phyloP scores from a whole-genome alignment of 2,329 filamentous ascomycete genomes.

The Remersonia thermophila region DNA sequence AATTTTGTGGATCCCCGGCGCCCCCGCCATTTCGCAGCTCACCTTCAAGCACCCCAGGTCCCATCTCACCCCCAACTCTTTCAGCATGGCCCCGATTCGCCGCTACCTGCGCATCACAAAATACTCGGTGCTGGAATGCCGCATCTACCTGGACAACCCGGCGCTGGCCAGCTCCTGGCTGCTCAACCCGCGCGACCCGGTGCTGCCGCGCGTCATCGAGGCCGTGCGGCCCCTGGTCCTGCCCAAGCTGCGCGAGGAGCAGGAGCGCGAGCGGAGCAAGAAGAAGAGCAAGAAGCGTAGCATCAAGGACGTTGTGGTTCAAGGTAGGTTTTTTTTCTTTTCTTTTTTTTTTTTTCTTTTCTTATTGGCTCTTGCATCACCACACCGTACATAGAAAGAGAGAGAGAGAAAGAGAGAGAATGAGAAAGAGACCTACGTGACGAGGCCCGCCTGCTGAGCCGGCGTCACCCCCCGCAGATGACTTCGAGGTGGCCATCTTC shows the following conservation, averaged over 20 bases:
- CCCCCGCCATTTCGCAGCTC: not conserved
- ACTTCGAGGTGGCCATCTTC: slow-evolving; percentile 92
- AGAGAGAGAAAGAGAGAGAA: too few species aligned
- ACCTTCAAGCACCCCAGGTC: too few species aligned
- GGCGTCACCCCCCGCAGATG: slow-evolving; percentile 56
- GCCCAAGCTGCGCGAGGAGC: slow-evolving; percentile 84
- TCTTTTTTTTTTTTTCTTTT: too few species aligned
- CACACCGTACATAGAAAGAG: too few species aligned
- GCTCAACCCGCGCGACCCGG: slow-evolving; percentile 60
- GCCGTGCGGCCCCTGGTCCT: slow-evolving; percentile 75
- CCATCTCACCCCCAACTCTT: not conserved
- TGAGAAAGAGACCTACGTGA: not conserved
- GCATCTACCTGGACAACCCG: slow-evolving; percentile 90
- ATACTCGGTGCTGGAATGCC: slow-evolving; percentile 89
- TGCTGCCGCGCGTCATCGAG: slow-evolving; percentile 72
- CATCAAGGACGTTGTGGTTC: slow-evolving; percentile 76
- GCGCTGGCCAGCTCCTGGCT: slow-evolving; percentile 74
- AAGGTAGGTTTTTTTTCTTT: slow-evolving; percentile 50
- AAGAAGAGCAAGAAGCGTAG: slow-evolving; percentile 59
- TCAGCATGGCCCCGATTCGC: slow-evolving; percentile 68
- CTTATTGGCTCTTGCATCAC: too few species aligned
- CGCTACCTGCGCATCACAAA: slow-evolving; percentile 86
- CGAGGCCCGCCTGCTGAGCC: slow-evolving; percentile 4
- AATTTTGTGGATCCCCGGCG: not conserved
- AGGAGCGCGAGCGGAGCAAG: slow-evolving; percentile 49